Conservation (phyloP, 139 green algal species). For the Chlorella sp. region DNA sequence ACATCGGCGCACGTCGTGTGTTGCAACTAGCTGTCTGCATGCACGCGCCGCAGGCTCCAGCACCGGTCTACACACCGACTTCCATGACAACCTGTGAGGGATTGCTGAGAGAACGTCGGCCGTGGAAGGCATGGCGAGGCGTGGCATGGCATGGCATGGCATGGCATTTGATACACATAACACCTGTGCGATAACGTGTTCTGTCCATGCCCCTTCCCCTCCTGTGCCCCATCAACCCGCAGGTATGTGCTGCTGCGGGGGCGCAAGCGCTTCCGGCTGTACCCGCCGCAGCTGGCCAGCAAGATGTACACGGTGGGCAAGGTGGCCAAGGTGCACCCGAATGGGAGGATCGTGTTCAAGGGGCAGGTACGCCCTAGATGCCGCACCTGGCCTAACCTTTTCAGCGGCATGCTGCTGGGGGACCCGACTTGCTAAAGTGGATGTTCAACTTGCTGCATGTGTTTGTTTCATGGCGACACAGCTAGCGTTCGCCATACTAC, state of each 20-base stretch:
- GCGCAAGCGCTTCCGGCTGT: constrained; percentile 87
- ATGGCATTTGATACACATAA: neutral
- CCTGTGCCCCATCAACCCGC: neutral
- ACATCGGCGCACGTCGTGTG: too few relatives aligned
- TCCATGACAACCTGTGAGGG: constrained; percentile 87
- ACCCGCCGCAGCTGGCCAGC: constrained; percentile 58
- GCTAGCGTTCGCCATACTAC: too few relatives aligned
- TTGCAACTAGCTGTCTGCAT: neutral
- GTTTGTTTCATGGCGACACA: too few relatives aligned
- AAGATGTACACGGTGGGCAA: constrained; percentile 81
- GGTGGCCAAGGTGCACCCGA: constrained; percentile 64
- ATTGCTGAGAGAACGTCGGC: neutral
- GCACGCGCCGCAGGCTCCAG: constrained; percentile 60
- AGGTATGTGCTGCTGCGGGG: constrained; percentile 85
- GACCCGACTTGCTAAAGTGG: too few relatives aligned
- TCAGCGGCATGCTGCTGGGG: neutral
- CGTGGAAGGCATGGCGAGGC: neutral
- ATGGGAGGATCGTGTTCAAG: constrained; percentile 89
- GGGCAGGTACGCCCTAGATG: constrained; percentile 52
- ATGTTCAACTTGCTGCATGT: too few relatives aligned
- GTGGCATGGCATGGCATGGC: neutral
- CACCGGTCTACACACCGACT: constrained; percentile 90
- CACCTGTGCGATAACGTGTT: too few relatives aligned
- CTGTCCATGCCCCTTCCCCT: neutral
- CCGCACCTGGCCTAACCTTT: neutral